Evolutionary conservation across 257 asterid genomes (phyloP), one percentile per base, ranked within the genome.

Genomic region (Scutellaria baicalensis): DNA sequence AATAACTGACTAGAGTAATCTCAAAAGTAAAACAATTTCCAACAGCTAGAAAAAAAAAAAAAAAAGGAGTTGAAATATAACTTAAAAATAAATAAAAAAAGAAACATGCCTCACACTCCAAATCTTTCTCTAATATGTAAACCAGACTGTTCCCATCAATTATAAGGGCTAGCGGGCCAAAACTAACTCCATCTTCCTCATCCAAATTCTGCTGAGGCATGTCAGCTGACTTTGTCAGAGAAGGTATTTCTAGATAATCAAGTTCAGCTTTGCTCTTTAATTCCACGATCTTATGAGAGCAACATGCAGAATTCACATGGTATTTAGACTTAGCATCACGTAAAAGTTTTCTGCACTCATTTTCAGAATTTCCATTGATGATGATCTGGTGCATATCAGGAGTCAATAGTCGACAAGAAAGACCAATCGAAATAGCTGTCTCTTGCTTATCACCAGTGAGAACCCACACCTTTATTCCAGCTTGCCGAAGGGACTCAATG

Each of bases 381-480:
- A 91, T 66, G 75, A 94, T 89, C 84, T 84, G 95, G 58, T 80
- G 83, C 99, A 94, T 91, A 75, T 91, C 95, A n/a, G 95, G 71
- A 10, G 97, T 94, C 84, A 94, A 82, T 59, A 94, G 99, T 81
- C 85, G 85, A 84, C 96, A 94, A 76, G 99, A 91, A 75, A 88
- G 89, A 66, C 92, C 99, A 74, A 94, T 91, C 35, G 99, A 94
- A 73, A 94, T 86, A 55, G 99, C 99, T 7, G 99, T 94, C 82
- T 94, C 99, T 82, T 91, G 99, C 86, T 91, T 94, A 81, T 94
- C 99, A 48, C 99, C 99, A 43, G 99, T 94, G 72, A 94, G 92
- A 75, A 94, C 95, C 99, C 97, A 94, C 80, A 91, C 96, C 84
- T 91, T 94, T 59, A 94, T 88, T 75, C 99, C 99, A 17, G 99